A percentile compares a stretch with the other conserved stretches of the same genome.
Evolutionary conservation across 192 early-diverging fungal genomes (phyloP).

Genomic region (Backusella macrospora): DNA sequence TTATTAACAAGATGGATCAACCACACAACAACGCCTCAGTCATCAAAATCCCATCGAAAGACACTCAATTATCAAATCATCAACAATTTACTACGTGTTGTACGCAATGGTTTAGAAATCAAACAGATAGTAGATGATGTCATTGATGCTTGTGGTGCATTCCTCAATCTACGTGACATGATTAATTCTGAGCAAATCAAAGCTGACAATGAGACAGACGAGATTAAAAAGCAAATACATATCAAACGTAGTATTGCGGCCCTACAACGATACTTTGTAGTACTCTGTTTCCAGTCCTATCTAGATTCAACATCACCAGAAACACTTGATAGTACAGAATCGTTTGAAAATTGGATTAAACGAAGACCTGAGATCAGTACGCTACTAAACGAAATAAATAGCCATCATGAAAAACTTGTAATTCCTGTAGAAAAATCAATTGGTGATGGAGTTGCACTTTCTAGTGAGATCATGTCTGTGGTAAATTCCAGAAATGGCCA

Average conservation of each 20-base stretch:
- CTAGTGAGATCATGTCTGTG: constrained; percentile 57
- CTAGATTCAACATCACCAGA: constrained; percentile 42
- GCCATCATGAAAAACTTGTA: constrained; percentile 37
- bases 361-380: constrained; percentile 55
- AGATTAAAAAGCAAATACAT: not conserved
- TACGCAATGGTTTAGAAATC: constrained; percentile 59
- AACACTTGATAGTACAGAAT: constrained; percentile 32
- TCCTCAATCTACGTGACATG: constrained; percentile 56
- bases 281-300: constrained; percentile 63
- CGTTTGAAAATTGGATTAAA: constrained; percentile 59
- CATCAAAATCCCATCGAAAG: not conserved
- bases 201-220: constrained; percentile 39
- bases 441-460: constrained; percentile 63
- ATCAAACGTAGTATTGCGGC: constrained; percentile 37
- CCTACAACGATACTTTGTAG: constrained; percentile 56
- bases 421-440: constrained; percentile 48
- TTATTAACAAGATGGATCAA: constrained; percentile 38
- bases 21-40: not conserved
- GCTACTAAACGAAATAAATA: constrained; percentile 49
- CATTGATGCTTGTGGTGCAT: constrained; percentile 54
- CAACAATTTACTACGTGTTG: constrained; percentile 63
- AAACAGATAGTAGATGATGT: constrained; percentile 58
- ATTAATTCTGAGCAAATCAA: constrained; percentile 50
- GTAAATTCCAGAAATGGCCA: constrained; percentile 54
- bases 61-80: constrained; percentile 58